A percentile compares a stretch with the other conserved stretches of the same genome.
Conservation (phyloP, 257 asterid species). For the Leptodermis oblonga region DNA sequence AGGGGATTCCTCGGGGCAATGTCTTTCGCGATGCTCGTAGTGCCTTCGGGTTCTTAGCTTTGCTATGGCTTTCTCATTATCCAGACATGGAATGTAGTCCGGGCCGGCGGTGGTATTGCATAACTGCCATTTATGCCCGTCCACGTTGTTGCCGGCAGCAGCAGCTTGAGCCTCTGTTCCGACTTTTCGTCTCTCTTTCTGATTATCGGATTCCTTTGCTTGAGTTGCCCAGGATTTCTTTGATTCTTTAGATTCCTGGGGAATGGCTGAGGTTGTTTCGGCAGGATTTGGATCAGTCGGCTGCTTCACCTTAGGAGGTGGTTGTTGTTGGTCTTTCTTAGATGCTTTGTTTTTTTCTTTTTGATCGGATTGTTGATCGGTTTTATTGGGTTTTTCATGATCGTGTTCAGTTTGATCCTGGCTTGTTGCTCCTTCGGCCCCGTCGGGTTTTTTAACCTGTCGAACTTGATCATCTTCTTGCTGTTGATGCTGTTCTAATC, state of each 20-base stretch:
- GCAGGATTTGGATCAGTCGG: conserved; percentile 17
- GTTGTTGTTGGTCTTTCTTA: conserved; percentile 16
- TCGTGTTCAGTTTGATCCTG: conserved; percentile 61
- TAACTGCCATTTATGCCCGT: conserved; percentile 48
- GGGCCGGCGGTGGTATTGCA: conserved; percentile 68
- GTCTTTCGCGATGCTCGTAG: conserved; percentile 85
- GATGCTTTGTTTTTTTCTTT: conserved; percentile 9
- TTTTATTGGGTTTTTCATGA: conserved; percentile 27
- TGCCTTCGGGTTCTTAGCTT: conserved; percentile 46
- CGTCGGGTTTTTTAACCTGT: conserved; percentile 26
- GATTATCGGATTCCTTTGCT: conserved; percentile 58
- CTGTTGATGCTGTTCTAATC: conserved; percentile 57
- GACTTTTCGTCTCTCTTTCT: conserved; percentile 60
- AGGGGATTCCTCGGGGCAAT: conserved; percentile 73
- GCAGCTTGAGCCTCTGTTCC: conserved; percentile 34
- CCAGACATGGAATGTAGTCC: conserved; percentile 89
- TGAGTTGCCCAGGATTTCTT: conserved; percentile 74
- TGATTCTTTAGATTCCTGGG: conserved; percentile 51
- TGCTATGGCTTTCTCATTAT: conserved; percentile 61
- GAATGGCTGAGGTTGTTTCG: conserved; percentile 31
- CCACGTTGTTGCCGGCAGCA: neutral
- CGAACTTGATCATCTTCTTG: conserved; percentile 53
- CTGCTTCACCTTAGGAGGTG: neutral
- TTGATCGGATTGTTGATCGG: neutral
- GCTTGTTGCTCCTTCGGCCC: conserved; percentile 45